These are phyloP conservation scores for Austropuccinia psidii DNA, from an alignment of 1,284 basidiomycete species.

Conservation along the genomic window DNA sequence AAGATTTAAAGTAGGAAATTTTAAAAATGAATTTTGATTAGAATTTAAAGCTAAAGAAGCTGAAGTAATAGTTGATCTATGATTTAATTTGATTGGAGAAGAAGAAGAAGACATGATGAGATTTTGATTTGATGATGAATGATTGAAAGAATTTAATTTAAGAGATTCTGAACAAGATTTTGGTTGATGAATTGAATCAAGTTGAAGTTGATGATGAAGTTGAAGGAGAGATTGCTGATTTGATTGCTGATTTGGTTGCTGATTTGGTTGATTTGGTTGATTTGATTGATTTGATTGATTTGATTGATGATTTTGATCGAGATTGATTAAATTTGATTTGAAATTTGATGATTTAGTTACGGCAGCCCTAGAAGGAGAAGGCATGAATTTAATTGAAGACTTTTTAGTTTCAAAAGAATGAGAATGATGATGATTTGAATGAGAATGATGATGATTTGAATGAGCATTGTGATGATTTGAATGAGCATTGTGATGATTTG, in stretches of 20 bases:
- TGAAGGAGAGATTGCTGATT: neutral
- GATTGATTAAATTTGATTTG: neutral
- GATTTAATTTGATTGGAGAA: no score
- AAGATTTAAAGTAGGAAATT: no score
- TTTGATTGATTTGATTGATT: neutral
- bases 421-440: neutral
- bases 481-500: neutral
- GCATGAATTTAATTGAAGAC: neutral
- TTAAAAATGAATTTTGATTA: no score
- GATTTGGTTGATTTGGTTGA: neutral
- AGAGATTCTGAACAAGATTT: no score
- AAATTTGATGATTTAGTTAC: neutral
- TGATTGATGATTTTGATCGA: neutral
- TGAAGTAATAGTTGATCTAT: neutral
- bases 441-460: neutral
- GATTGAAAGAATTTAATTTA: no score
- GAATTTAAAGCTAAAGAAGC: no score
- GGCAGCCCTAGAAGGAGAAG: neutral
- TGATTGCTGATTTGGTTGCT: neutral
- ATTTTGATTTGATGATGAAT: no score
- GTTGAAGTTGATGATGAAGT: neutral
- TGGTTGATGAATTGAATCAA: neutral
- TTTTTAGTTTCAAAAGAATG: no score
- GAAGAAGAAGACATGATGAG: no score
- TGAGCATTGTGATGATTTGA: neutral